Evolutionary conservation across 1,284 basidiomycete species (phyloP).

Genomic region (Marasmius oreades): DNA sequence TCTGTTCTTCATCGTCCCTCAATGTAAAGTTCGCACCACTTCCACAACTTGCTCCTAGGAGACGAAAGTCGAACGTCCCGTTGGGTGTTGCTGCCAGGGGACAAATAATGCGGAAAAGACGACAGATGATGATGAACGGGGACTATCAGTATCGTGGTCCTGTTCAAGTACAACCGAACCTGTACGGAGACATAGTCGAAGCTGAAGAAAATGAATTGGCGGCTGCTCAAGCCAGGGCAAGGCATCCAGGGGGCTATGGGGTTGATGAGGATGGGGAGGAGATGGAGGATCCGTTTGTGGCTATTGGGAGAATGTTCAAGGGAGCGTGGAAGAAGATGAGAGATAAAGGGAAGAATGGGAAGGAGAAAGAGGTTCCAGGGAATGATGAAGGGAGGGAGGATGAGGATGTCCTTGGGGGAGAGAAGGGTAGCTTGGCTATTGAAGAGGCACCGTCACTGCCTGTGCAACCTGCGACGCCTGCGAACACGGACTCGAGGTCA

Average conservation of each 20-base stretch:
- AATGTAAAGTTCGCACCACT: constrained; percentile 66
- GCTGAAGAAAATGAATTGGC: constrained; percentile 28
- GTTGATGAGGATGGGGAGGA: constrained; percentile 17
- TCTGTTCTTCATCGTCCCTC: constrained; percentile 14
- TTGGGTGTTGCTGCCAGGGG: constrained; percentile 63
- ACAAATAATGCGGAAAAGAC: constrained; percentile 38
- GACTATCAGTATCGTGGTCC: constrained; percentile 13
- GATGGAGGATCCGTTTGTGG: constrained; percentile 41
- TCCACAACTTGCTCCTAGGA: constrained; percentile 51
- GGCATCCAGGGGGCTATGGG: constrained; percentile 2
- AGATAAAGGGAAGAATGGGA: constrained; percentile 14
- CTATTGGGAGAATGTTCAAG: constrained; percentile 46
- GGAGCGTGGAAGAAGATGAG: constrained; percentile 35
- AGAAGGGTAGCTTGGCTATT: not conserved
- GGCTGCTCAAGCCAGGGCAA: constrained; percentile 24
- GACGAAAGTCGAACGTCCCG: constrained; percentile 50
- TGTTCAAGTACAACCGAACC: constrained; percentile 10
- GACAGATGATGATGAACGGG: constrained; percentile 18
- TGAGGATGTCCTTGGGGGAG: not conserved
- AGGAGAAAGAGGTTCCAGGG: not conserved
- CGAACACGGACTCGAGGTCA: not conserved
- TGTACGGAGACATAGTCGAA: constrained; percentile 23
- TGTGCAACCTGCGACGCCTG: not conserved
- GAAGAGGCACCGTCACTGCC: not conserved
- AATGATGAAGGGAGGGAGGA: too few species aligned